Base-by-base conservation (phyloP, 2,329 filamentous ascomycete genomes). In the Verruconis gallopava region DNA sequence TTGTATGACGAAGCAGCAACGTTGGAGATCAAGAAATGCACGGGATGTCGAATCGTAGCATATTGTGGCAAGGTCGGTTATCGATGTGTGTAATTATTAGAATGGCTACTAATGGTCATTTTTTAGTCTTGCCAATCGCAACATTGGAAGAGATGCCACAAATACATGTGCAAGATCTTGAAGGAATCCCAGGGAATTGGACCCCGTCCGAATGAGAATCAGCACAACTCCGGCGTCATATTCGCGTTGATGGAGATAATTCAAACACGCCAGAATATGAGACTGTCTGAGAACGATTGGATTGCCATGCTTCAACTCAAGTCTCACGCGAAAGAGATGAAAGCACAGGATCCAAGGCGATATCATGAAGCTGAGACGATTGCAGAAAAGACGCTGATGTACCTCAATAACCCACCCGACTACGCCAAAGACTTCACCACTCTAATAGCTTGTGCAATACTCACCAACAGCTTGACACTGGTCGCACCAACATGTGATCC, bases 401-500 rank as follows among this genome's bases (percentile, higher is more conserved):
- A 30, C n/a, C 25, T 30, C 25, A n/a, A n/a, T 9, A 9, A 30
- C n/a, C 25, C 25, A 30, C 9, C 25, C 25, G 6, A 9, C 6
- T 30, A 9, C n/a, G 9, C 25, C 25, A 30, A 30, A n/a, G 25
- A 30, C n/a, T 30, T 30, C 25, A n/a, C n/a, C n/a, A 30, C n/a
- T 5, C 14, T 9, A 34, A 42, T 34, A 14, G 15, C 35, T 19
- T 5, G 2, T 2, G 22, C 74, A 70, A 50, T 78, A 21, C 64
- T 75, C 21, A 60, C 72, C 37, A 80, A 80, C 49, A 67, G 70
- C 2, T 61, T 77, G 44, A 75, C 73, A 5, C 58, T 79, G 3
- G 69, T 71, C 14, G 73, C 66, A 2, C 64, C 68, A 3, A 62
- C 68, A 13, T 67, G 71, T 37, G 74, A 77, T 48, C 68, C 71